Evolutionary conservation across 495 filamentous ascomycete genomes (phyloP).

Genomic region (Daldinia childiae): DNA sequence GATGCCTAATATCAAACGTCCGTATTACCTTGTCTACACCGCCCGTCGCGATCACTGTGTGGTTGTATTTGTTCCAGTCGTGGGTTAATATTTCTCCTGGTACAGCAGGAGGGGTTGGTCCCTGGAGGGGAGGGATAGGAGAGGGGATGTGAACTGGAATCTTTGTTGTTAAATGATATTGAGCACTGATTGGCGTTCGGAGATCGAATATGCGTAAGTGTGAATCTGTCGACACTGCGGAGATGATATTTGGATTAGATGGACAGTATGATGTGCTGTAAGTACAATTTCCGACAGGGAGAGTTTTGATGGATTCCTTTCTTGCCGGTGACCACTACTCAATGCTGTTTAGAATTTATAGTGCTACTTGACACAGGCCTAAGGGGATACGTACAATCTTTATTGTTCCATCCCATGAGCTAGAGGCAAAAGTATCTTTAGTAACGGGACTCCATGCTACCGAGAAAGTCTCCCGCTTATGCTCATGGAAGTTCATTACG

Average conservation of each 20-base stretch:
- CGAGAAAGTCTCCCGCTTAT: constrained; percentile 89
- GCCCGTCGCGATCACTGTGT: constrained; percentile 80
- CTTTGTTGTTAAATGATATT: constrained; percentile 80
- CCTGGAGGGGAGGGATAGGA: constrained; percentile 50
- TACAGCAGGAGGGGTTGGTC: constrained; percentile 44
- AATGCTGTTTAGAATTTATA: constrained; percentile 19
- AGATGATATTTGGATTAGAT: constrained; percentile 78
- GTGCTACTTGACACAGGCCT: not conserved
- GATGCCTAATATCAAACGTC: constrained; percentile 85
- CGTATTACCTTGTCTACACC: constrained; percentile 91
- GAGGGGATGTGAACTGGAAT: constrained; percentile 79
- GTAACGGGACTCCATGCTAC: constrained; percentile 89
- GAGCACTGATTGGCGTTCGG: constrained; percentile 78
- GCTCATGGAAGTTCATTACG: constrained; percentile 87
- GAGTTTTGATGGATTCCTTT: constrained; percentile 75
- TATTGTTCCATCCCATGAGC: constrained; percentile 92
- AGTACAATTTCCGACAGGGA: constrained; percentile 90
- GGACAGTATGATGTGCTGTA: constrained; percentile 87
- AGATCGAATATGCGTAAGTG: constrained; percentile 90
- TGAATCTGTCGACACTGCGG: constrained; percentile 83
- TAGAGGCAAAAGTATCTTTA: constrained; percentile 89
- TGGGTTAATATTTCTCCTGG: constrained; percentile 85
- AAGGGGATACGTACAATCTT: constrained; percentile 69
- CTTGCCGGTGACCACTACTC: constrained; percentile 78
- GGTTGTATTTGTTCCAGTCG: constrained; percentile 98